Conservation (phyloP, 2,329 filamentous ascomycete species). For the Chalara sp. region DNA sequence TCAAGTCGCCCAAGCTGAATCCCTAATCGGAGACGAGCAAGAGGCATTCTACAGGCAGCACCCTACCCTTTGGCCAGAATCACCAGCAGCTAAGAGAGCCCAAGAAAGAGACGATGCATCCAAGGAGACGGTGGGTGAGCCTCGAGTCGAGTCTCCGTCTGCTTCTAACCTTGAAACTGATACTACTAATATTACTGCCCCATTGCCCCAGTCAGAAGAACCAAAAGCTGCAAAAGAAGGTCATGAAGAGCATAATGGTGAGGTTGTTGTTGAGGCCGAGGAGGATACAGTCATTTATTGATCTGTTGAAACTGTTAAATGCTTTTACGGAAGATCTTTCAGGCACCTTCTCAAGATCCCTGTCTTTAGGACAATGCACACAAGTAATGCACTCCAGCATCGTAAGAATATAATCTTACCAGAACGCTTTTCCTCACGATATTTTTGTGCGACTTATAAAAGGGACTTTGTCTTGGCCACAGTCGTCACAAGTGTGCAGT, state of each 20-base stretch:
- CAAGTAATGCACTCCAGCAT: neutral
- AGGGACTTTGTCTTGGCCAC: no score
- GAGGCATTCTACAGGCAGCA: conserved; percentile 50
- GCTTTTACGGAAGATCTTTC: neutral
- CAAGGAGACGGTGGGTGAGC: conserved; percentile 38
- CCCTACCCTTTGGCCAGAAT: conserved; percentile 13
- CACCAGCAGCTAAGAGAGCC: no score
- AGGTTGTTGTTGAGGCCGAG: conserved; percentile 75
- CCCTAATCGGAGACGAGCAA: conserved; percentile 56
- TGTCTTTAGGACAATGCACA: no score
- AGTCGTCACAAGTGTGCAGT: no score
- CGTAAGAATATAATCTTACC: neutral
- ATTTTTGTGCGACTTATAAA: no score
- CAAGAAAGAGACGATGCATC: conserved; percentile 22
- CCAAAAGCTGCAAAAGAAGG: conserved; percentile 33
- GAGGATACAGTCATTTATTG: conserved; percentile 92
- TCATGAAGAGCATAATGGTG: conserved; percentile 63
- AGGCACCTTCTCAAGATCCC: no score
- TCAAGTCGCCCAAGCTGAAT: conserved; percentile 62
- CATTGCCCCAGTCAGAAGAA: conserved; percentile 20
- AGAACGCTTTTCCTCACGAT: no score
- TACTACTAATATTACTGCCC: conserved; percentile 30
- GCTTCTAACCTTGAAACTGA: conserved; percentile 27
- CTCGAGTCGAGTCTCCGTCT: conserved; percentile 33
- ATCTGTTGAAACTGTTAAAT: conserved; percentile 16